phyloP scores from a whole-genome alignment of 225 moss, liverwort and hornwort species.

The Anthoceros angustus region DNA sequence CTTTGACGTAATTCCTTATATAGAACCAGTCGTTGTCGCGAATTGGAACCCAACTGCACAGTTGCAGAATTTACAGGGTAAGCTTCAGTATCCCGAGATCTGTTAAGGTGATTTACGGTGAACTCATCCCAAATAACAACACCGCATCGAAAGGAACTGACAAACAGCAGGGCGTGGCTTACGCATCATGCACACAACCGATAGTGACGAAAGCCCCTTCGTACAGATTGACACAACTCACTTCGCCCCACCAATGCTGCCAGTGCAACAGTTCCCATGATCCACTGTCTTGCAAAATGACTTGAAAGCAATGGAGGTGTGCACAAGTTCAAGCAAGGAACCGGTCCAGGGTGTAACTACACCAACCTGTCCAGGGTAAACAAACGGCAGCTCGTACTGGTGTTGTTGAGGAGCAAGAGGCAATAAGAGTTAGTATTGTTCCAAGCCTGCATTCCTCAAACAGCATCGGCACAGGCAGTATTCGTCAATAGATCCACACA shows the following conservation, averaged over 20 bases:
- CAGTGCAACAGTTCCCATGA: slow-evolving; percentile 5
- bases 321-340: background rate
- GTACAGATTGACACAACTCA: slow-evolving; percentile 48
- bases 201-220: slow-evolving; percentile 90
- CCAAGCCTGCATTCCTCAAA: background rate
- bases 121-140: background rate
- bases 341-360: background rate
- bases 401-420: background rate
- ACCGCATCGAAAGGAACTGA: background rate
- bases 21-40: slow-evolving; percentile 94
- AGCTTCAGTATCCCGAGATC: background rate
- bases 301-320: background rate
- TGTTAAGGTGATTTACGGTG: background rate
- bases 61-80: background rate
- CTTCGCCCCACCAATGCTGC: slow-evolving; percentile 84
- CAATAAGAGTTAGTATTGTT: background rate
- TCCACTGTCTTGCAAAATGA: background rate
- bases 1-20: slow-evolving; percentile 68
- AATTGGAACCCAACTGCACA: slow-evolving; percentile 87
- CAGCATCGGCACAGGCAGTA: background rate
- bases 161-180: slow-evolving; percentile 7
- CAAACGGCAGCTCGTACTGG: slow-evolving; percentile 89
- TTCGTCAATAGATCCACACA: slow-evolving; percentile 1
- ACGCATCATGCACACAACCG: slow-evolving; percentile 97
- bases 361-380: slow-evolving; percentile 87